Evolutionary conservation across 768 basidiomycete genomes (phyloP), one percentile per base, ranked within the genome.

Genomic region (Macrolepiota albuminosa): DNA sequence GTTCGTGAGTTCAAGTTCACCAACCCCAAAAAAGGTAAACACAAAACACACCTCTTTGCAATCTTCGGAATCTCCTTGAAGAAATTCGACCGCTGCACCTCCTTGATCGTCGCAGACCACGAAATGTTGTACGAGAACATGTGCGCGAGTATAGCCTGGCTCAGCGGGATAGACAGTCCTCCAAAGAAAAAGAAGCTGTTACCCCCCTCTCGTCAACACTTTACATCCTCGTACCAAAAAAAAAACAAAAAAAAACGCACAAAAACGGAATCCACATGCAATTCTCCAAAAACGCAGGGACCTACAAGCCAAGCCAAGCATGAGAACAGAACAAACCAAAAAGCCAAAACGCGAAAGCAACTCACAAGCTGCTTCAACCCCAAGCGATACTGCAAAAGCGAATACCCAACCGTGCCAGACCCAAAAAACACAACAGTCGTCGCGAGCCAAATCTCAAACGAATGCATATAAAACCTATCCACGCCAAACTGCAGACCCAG

Each of bases 31-130:
- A 6, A 36, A 36, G 10, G 9, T 36, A 6, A 36, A 9, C 2
- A 13, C 0, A 46, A 11, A 29, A 78, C 84, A 70, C 80, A 91
- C 69, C 91, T 80, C 67, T 82, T 85, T 26, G 84, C 75, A 68
- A 95, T 93, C 65, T 87, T 86, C 0, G 93, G 93, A 31, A 95
- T 86, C 72, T 95, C 93, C 67, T 89, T 86, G 79, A 92, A 93
- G 75, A 95, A 94, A 70, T 94, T 94, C 3, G 88, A 90, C 34
- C 85, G 81, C 70, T 93, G 82, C 24, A 95, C 90, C 67, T 92
- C 91, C 74, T 95, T 95, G 72, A 81, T 73, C 31, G 81, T 84
- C n/a, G 81, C 81, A 5, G 79, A 78, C 82, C 81, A 84, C 34
- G 78, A 75, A 31, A 84, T 83, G 61, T 83, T 78, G 69, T 81